phyloP scores from a whole-genome alignment of 2,329 filamentous ascomycete species.

The Sclerotinia trifoliorum region DNA sequence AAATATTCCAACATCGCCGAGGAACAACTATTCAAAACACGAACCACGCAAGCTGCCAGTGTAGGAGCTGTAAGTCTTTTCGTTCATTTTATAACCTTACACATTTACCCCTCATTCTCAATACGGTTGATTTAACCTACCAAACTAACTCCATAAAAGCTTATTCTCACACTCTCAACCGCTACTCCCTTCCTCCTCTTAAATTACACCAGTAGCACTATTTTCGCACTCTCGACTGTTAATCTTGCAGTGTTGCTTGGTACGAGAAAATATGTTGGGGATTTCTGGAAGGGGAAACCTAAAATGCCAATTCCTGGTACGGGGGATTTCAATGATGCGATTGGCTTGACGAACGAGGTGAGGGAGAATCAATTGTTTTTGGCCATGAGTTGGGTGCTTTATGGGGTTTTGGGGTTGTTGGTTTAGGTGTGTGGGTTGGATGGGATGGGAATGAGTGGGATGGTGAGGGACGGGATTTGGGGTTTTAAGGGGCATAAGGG shows the following conservation, averaged over 20 bases:
- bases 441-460: neutral
- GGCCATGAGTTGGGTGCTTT: conserved; percentile 3
- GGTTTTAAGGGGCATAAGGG: neutral
- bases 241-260: neutral
- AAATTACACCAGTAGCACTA: neutral
- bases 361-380: neutral
- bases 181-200: neutral
- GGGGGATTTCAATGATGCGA: conserved; percentile 10
- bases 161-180: neutral
- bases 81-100: neutral
- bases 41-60: conserved; percentile 43
- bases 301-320: conserved; percentile 11
- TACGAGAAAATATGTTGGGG: conserved; percentile 12
- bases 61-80: conserved; percentile 13
- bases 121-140: too few species aligned
- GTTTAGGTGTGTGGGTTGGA: neutral
- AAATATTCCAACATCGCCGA: conserved; percentile 46
- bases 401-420: neutral
- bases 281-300: conserved; percentile 14
- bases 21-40: conserved; percentile 46
- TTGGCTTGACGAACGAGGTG: conserved; percentile 13
- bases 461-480: neutral
- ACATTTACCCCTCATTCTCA: neutral
- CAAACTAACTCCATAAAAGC: neutral
- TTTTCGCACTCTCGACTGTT: neutral